Percentiles rank a stretch among this genome's conserved stretches.
Conservation (phyloP, 1,139 yeast genomes). For the Geotrichum candidum region DNA sequence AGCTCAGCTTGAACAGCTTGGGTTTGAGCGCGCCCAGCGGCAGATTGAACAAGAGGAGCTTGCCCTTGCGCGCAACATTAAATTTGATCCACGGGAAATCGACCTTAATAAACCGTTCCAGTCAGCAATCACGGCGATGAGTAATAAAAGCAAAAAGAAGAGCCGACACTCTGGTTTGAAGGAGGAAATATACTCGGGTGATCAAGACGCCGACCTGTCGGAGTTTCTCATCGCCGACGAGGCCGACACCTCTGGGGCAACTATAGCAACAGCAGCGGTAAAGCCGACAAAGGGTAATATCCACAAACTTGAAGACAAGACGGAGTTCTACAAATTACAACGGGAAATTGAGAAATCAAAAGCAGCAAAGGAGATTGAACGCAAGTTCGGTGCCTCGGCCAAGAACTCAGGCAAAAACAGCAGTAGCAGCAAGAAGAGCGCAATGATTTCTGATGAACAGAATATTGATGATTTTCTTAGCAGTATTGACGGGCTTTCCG, state of each 20-base stretch:
- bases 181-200: constrained; percentile 2
- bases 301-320: constrained; percentile 7
- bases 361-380: constrained; percentile 13
- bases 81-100: constrained; percentile 1
- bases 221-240: constrained; percentile 1
- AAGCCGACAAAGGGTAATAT: constrained; percentile 6
- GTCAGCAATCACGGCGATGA: background rate
- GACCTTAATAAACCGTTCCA: constrained; percentile 3
- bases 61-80: constrained; percentile 3
- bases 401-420: background rate
- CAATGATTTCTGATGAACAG: constrained; percentile 1
- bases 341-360: constrained; percentile 15
- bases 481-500: constrained; percentile 2
- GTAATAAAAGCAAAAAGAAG: constrained; percentile 1
- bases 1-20: background rate
- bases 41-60: constrained; percentile 14
- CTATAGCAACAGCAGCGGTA: background rate
- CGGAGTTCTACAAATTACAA: constrained; percentile 12
- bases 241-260: background rate
- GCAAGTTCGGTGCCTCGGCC: background rate
- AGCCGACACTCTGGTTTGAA: background rate
- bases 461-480: constrained; percentile 12
- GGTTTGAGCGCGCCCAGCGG: constrained; percentile 6
- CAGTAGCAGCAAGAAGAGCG: background rate
- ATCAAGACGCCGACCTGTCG: constrained; percentile 3